Evolutionary conservation across 768 basidiomycete species (phyloP), one percentile per base, ranked within the genome.

Genomic region (Termitomyces sp.): DNA sequence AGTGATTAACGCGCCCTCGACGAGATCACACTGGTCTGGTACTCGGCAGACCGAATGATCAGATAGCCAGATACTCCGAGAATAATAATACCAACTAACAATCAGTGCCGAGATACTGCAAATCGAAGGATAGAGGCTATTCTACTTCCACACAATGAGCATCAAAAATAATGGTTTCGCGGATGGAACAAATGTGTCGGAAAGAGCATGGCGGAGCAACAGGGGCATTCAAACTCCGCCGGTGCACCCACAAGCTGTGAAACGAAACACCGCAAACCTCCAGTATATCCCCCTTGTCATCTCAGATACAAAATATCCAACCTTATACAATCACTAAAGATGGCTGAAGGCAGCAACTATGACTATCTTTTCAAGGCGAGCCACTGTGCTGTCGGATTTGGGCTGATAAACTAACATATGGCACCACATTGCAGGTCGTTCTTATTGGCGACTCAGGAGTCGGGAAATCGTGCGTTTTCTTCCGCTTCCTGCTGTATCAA

Each of bases 391-490:
- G 43, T 13, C 5, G 35, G 16, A 35, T n/a, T 38, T 13, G 8
- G 32, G 50, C 41, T 45, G 41, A 44, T 49, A 40, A 40, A 40
- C 55, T 48, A 40, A 68, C 5, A 8, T 51, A 43, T 61, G 22
- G 55, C 35, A 56, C 35, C 53, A 54, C 57, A 38, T 52, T 52
- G 52, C 60, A 98, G 96, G 92, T 98, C 66, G 96, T 99, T 66
- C 85, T 99, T 63, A 98, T 98, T 78, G 96, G 96, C 70, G 96
- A 99, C 75, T 97, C 94, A 62, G 96, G 96, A 61, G 96, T 99
- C 70, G 96, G 96, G 72, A 99, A 99, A 84, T 96, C 94, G 95
- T 98, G 77, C 72, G 94, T 89, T 65, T 67, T 67, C 52, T 62
- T 67, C 66, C 46, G 38, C 26, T 54, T 64, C 28, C 36, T 44